These are phyloP conservation scores for Claviceps arundinis DNA, from an alignment of 2,329 filamentous ascomycete genomes.

Conservation along the genomic window DNA sequence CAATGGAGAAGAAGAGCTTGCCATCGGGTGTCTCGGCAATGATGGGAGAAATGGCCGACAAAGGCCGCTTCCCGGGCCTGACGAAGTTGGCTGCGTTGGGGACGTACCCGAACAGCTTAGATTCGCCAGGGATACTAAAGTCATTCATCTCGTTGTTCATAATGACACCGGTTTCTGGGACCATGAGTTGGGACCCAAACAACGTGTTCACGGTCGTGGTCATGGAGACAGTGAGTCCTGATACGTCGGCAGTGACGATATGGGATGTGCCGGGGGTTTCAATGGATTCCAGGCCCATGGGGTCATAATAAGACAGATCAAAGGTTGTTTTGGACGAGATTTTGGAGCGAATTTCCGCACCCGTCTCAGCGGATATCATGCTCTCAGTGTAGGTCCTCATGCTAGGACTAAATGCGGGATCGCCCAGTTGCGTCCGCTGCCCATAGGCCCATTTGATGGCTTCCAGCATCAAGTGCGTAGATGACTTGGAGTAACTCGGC, in stretches of 20 bases:
- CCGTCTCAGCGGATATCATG: constrained; percentile 49
- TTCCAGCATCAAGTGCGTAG: constrained; percentile 70
- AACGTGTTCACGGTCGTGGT: constrained; percentile 74
- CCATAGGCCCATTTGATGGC: constrained; percentile 74
- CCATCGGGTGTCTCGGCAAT: constrained; percentile 63
- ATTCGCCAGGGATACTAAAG: constrained; percentile 60
- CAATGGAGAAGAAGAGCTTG: constrained; percentile 56
- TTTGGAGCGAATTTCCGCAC: constrained; percentile 35
- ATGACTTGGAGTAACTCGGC: constrained; percentile 39
- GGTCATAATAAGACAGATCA: constrained; percentile 30
- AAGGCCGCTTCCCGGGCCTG: constrained; percentile 60
- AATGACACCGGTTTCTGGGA: constrained; percentile 71
- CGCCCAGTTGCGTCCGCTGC: constrained; percentile 57
- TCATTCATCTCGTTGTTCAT: constrained; percentile 55
- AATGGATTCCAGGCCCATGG: constrained; percentile 30
- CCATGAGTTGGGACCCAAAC: constrained; percentile 63
- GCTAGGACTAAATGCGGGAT: constrained; percentile 54
- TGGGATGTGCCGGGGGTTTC: constrained; percentile 57
- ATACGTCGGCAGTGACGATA: constrained; percentile 52
- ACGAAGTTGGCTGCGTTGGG: constrained; percentile 66
- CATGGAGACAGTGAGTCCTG: constrained; percentile 59
- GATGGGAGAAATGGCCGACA: constrained; percentile 63
- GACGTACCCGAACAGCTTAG: constrained; percentile 65
- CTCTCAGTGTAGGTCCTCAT: constrained; percentile 48
- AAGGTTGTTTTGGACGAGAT: constrained; percentile 28